Conservation (phyloP, 2,329 filamentous ascomycete species). For the Bisporella sp. region DNA sequence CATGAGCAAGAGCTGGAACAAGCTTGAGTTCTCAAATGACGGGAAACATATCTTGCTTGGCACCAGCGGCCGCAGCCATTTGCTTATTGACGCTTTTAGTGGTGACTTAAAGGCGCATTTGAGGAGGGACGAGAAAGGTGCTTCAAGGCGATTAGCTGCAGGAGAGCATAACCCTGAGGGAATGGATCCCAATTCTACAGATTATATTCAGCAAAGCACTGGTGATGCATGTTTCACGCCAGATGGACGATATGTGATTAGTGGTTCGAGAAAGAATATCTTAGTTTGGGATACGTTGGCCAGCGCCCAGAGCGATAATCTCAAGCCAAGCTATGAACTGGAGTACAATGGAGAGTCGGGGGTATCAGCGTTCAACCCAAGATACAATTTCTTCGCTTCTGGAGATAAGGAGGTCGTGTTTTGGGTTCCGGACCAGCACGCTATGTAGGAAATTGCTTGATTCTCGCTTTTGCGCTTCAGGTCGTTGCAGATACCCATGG, state of each 20-base stretch:
- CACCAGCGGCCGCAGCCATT: conserved; percentile 79
- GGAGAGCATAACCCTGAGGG: conserved; percentile 37
- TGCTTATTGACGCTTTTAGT: conserved; percentile 87
- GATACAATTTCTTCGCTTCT: conserved; percentile 85
- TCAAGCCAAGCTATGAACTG: conserved; percentile 57
- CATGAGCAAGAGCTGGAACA: conserved; percentile 69
- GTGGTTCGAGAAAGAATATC: conserved; percentile 68
- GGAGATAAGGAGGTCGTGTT: conserved; percentile 80
- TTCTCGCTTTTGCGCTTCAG: neutral
- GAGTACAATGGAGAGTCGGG: conserved; percentile 63
- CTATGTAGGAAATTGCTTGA: neutral
- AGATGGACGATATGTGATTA: conserved; percentile 82
- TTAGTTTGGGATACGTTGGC: conserved; percentile 79
- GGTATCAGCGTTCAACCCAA: conserved; percentile 80
- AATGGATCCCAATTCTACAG: conserved; percentile 20
- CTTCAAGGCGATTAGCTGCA: conserved; percentile 43
- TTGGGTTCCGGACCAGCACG: conserved; percentile 62
- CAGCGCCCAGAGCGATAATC: conserved; percentile 45
- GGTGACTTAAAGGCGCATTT: conserved; percentile 73
- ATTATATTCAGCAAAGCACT: conserved; percentile 43
- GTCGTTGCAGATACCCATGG: neutral
- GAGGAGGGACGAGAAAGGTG: conserved; percentile 44
- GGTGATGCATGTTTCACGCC: conserved; percentile 85
- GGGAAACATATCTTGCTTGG: conserved; percentile 80
- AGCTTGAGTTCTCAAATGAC: conserved; percentile 92